Evolutionary conservation across 768 basidiomycete genomes (phyloP).

Genomic region (Amylocystis lapponica): DNA sequence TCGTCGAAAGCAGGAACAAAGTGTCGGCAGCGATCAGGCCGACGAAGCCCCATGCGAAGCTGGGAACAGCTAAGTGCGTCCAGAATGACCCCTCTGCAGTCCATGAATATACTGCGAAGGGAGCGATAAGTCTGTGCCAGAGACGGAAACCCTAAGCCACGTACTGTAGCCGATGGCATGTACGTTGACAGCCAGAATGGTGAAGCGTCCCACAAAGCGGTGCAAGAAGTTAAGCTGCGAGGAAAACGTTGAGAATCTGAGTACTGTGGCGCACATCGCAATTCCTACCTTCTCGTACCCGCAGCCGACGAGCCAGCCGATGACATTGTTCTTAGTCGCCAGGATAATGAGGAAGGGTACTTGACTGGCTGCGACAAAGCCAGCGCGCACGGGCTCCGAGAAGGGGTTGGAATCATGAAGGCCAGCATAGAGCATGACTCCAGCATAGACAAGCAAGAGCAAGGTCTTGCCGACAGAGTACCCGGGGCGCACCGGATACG

Average conservation of each 20-base stretch:
- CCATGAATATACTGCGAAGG: slow-evolving; percentile 53
- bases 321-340: slow-evolving; percentile 62
- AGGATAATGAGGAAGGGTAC: slow-evolving; percentile 58
- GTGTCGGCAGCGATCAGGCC: slow-evolving; percentile 22
- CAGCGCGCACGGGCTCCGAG: slow-evolving; percentile 40
- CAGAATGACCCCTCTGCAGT: slow-evolving; percentile 9
- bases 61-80: background rate
- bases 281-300: slow-evolving; percentile 59
- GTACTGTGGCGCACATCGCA: background rate
- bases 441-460: background rate
- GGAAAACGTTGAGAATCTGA: background rate
- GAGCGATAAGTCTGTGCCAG: background rate
- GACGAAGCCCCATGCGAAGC: slow-evolving; percentile 8
- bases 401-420: slow-evolving; percentile 50
- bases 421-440: slow-evolving; percentile 34
- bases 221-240: slow-evolving; percentile 39
- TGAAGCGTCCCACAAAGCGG: slow-evolving; percentile 40
- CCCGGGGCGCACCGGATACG: background rate
- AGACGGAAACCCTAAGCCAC: slow-evolving; percentile 5
- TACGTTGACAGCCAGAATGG: slow-evolving; percentile 35
- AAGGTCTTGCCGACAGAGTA: background rate
- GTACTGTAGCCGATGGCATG: slow-evolving; percentile 39
- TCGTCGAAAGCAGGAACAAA: slow-evolving; percentile 30
- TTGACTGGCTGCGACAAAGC: slow-evolving; percentile 54
- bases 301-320: slow-evolving; percentile 52